Percentiles rank a stretch among this genome's conserved stretches.
phyloP scores from a whole-genome alignment of 495 filamentous ascomycete species.

The Annulohypoxylon maeteangense region DNA sequence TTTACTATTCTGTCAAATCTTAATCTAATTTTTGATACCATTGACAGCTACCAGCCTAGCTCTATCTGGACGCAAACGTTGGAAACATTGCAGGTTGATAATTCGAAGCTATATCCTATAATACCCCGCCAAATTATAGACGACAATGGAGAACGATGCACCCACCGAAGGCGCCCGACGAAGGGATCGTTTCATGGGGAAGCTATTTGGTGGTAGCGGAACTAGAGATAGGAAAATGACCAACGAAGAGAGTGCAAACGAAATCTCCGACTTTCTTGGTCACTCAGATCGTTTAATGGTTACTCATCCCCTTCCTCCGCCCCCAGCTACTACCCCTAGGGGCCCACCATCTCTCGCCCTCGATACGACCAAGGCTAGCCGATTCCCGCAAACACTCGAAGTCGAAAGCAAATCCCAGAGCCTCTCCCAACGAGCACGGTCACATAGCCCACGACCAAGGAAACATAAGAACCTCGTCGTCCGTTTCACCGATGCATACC shows the following conservation, averaged over 20 bases:
- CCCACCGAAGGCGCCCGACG: conserved; percentile 52
- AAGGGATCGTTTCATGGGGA: conserved; percentile 61
- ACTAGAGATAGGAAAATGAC: conserved; percentile 54
- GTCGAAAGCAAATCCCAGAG: conserved; percentile 49
- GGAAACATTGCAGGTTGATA: conserved; percentile 26
- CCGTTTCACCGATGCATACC: conserved; percentile 71
- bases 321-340: conserved; percentile 40
- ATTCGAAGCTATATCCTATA: conserved; percentile 34
- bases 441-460: conserved; percentile 49
- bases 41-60: not conserved
- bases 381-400: conserved; percentile 56
- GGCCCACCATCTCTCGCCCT: conserved; percentile 55
- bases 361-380: conserved; percentile 57
- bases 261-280: conserved; percentile 59
- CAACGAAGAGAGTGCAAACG: conserved; percentile 51
- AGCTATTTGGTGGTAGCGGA: conserved; percentile 54
- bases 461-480: conserved; percentile 71
- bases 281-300: conserved; percentile 55
- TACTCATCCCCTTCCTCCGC: conserved; percentile 49
- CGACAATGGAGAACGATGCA: conserved; percentile 59
- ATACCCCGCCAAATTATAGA: conserved; percentile 32
- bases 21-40: not conserved
- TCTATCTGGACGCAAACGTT: conserved; percentile 14
- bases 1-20: not conserved
- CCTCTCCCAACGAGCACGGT: conserved; percentile 43